Percentiles rank a stretch among this genome's conserved stretches.
These are phyloP conservation scores for Thermochaetoides dissita DNA, from an alignment of 2,329 filamentous ascomycete genomes.

Conservation along the genomic window DNA sequence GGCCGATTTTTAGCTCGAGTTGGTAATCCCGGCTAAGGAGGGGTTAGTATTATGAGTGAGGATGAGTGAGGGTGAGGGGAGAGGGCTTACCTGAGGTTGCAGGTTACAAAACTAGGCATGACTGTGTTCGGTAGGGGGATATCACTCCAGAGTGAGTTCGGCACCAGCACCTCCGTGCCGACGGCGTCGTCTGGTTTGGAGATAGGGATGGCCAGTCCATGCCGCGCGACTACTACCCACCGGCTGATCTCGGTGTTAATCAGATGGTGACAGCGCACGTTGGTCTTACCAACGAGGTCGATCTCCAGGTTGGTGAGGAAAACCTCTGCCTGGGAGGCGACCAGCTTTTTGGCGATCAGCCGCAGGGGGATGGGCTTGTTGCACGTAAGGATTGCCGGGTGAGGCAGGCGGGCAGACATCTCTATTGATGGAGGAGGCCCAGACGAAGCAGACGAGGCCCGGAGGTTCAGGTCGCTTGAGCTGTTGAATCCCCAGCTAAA, in stretches of 20 bases:
- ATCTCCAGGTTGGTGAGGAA: conserved; percentile 70
- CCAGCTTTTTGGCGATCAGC: conserved; percentile 64
- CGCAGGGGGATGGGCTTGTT: conserved; percentile 73
- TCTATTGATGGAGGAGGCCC: conserved; percentile 57
- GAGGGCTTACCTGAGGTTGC: conserved; percentile 51
- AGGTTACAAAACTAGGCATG: conserved; percentile 74
- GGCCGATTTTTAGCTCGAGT: conserved; percentile 65
- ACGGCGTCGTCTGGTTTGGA: conserved; percentile 43
- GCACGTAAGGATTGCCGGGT: conserved; percentile 78
- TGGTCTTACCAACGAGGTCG: conserved; percentile 65
- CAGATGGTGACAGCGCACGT: conserved; percentile 65
- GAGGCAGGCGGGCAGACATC: conserved; percentile 63
- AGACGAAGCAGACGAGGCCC: conserved; percentile 7
- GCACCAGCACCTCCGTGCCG: conserved; percentile 55
- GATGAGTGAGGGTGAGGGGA: not conserved
- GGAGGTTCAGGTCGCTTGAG: not conserved
- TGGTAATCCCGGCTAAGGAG: conserved; percentile 54
- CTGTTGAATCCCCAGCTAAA: conserved; percentile 7
- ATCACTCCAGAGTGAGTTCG: conserved; percentile 58
- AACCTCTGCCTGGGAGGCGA: conserved; percentile 52
- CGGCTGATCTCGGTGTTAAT: conserved; percentile 53
- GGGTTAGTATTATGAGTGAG: not conserved
- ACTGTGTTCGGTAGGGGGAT: conserved; percentile 69
- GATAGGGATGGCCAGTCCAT: conserved; percentile 58
- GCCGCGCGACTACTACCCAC: conserved; percentile 62